Conservation (phyloP, 2,329 filamentous ascomycete genomes). For the Epichloe bromicola region DNA sequence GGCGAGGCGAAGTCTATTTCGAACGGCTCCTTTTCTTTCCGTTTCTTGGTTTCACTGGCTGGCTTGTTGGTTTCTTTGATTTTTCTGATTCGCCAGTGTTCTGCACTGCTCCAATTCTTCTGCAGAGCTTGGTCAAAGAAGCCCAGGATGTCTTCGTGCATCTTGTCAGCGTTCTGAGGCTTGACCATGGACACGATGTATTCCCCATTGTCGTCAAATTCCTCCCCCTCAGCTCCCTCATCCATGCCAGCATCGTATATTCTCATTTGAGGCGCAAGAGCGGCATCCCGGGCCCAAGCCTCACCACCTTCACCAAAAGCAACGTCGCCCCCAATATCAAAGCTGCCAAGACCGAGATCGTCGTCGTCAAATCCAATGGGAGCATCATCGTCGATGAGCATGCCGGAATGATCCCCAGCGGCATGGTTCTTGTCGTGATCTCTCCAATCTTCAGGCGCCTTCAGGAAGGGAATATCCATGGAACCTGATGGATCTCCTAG, state of each 20-base stretch:
- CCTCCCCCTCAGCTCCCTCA: slow-evolving; percentile 27
- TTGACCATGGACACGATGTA: slow-evolving; percentile 73
- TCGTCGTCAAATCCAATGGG: slow-evolving; percentile 61
- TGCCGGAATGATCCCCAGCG: slow-evolving; percentile 57
- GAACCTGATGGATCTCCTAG: slow-evolving; percentile 75
- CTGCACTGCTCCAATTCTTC: slow-evolving; percentile 97
- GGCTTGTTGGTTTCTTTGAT: slow-evolving; percentile 70
- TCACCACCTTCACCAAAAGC: slow-evolving; percentile 94
- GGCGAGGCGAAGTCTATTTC: slow-evolving; percentile 80
- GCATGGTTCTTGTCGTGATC: slow-evolving; percentile 51
- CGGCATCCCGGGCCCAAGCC: slow-evolving; percentile 85
- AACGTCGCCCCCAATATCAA: slow-evolving; percentile 58
- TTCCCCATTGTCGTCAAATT: slow-evolving; percentile 44
- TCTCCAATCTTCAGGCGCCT: slow-evolving; percentile 76
- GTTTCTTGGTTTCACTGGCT: slow-evolving; percentile 44
- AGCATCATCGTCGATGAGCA: slow-evolving; percentile 79
- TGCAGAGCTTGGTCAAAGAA: slow-evolving; percentile 95
- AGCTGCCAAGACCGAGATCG: slow-evolving; percentile 58
- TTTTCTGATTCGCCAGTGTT: slow-evolving; percentile 93
- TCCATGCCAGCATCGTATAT: slow-evolving; percentile 56
- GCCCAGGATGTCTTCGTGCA: slow-evolving; percentile 89
- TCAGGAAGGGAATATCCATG: slow-evolving; percentile 83
- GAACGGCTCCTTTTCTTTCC: slow-evolving; percentile 94
- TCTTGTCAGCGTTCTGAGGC: slow-evolving; percentile 46
- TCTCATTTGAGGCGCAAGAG: slow-evolving; percentile 72